Conservation (phyloP, 208 protist genomes). For the Zelonia costaricensis region DNA sequence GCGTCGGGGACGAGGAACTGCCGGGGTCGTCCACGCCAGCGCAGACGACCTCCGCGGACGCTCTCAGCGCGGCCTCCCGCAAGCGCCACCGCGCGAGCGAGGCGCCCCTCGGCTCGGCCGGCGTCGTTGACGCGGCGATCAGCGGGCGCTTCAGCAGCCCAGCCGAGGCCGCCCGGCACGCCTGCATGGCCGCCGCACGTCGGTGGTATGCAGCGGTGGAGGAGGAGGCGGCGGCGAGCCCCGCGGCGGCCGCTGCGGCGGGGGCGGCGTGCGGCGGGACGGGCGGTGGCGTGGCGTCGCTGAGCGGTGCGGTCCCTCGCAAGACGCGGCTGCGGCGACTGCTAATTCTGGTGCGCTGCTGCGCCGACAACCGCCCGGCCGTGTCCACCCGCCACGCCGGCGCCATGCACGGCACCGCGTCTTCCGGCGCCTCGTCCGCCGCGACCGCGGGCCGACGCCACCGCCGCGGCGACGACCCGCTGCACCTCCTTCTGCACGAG, state of each 20-base stretch:
- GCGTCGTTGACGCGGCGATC: slow-evolving; percentile 7
- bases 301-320: no score
- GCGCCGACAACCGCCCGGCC: slow-evolving; percentile 34
- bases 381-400: slow-evolving; percentile 15
- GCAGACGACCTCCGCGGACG: background rate
- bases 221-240: slow-evolving; percentile 21
- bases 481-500: slow-evolving; percentile 63
- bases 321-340: slow-evolving; percentile 26
- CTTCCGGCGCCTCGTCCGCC: background rate
- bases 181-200: slow-evolving; percentile 49
- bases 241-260: background rate
- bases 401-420: background rate
- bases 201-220: slow-evolving; percentile 45
- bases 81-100: slow-evolving; percentile 6
- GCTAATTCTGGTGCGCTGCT: slow-evolving; percentile 61
- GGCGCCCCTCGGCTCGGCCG: background rate
- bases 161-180: slow-evolving; percentile 30
- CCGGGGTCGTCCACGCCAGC: no score
- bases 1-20: background rate
- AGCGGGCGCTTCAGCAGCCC: slow-evolving; percentile 12
- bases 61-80: background rate
- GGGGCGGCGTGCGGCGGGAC: no score
- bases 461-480: slow-evolving; percentile 35
- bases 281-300: no score
- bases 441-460: slow-evolving; percentile 19